Base-by-base conservation (phyloP, 495 filamentous ascomycete genomes). In the Recurvomyces mirabilis region DNA sequence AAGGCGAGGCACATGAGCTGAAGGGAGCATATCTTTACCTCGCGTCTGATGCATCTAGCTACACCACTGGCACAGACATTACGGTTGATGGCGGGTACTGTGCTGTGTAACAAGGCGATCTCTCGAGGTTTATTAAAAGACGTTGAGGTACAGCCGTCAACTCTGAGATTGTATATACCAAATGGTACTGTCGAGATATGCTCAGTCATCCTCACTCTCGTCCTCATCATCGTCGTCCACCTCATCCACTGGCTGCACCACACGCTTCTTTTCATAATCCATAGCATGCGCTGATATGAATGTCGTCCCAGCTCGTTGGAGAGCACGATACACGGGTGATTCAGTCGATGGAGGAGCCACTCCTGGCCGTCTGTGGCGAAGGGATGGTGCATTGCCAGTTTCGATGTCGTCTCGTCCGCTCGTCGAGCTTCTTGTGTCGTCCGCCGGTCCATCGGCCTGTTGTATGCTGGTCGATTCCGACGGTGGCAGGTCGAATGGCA, bases 21-120 rank as follows among this genome's bases (percentile, higher is more conserved):
- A 93, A 93, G 69, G 87, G 87, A 5, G 83, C 81, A 4, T 94
- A 82, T 56, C 64, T 93, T n/a, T 93, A 89, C 58, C 63, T 94
- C 43, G 86, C 85, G 3, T 83, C 78, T 13, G 86, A 93, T 63
- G 86, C 86, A 2, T 71, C 77, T 4, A 78, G 79, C 30, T 94
- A 88, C 63, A 94, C 79, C 14, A 96, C 86, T 1, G 89, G 55
- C 5, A 37, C 35, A 4, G 55, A 58, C 35, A 47, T 55, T n/a
- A 19, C 51, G 11, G 49, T 53, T 3, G 55, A 58, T 39, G 55
- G 55, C 24, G 55, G 55, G 4, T 58, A 58, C 29, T 43, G 38
- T 41, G 45, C 45, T 5, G 45, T 47, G 5, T 47, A 24, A n/a
- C n/a, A n/a, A n/a, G n/a, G n/a, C n/a, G n/a, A n/a, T n/a, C n/a